These are phyloP conservation scores for Backusella macrospora DNA, from an alignment of 192 early-diverging fungal genomes.

Conservation along the genomic window DNA sequence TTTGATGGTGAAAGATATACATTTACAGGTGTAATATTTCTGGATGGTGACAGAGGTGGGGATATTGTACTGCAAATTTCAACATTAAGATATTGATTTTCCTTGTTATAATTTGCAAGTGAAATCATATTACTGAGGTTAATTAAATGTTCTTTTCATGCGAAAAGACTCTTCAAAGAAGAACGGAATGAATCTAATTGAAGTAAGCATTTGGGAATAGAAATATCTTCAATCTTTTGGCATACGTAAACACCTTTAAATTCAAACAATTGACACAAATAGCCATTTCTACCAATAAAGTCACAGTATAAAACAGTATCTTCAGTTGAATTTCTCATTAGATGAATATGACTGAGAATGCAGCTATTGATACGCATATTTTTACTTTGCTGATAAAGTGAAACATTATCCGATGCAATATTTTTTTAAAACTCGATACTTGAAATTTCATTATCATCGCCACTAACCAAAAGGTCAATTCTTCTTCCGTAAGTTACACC, in stretches of 20 bases:
- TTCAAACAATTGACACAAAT: not conserved
- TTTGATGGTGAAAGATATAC: too few species aligned
- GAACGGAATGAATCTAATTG: not conserved
- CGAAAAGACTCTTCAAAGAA: not conserved
- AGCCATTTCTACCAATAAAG: not conserved
- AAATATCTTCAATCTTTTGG: not conserved
- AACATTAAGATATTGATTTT: too few species aligned
- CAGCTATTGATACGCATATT: conserved; percentile 7
- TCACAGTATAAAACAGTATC: not conserved
- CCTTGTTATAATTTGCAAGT: too few species aligned
- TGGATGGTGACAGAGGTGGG: too few species aligned
- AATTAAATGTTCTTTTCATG: not conserved
- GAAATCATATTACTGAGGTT: not conserved
- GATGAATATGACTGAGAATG: not conserved
- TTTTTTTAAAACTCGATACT: not conserved
- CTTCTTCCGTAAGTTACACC: not conserved
- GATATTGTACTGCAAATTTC: too few species aligned
- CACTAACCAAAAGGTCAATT: not conserved
- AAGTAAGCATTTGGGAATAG: not conserved
- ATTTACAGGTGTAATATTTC: too few species aligned
- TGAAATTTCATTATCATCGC: not conserved
- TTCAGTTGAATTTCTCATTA: not conserved
- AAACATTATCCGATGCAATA: not conserved
- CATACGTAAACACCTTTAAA: not conserved
- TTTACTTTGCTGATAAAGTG: not conserved